These are phyloP conservation scores for Sporobolomyces roseus DNA, from an alignment of 768 basidiomycete genomes.

Conservation along the genomic window DNA sequence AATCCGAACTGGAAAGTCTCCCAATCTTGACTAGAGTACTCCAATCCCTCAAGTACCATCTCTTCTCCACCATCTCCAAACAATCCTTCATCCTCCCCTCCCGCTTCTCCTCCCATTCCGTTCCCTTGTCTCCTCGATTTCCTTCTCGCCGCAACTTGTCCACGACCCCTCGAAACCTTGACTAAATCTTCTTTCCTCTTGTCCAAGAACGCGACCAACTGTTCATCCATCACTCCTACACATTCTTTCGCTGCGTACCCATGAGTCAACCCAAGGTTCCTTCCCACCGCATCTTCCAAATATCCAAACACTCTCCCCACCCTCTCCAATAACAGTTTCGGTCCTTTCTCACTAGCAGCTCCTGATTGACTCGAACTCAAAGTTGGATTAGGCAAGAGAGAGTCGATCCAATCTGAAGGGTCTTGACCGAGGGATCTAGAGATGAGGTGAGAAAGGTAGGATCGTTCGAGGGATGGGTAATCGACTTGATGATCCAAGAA, in stretches of 20 bases:
- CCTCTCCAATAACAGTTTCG: constrained; percentile 33
- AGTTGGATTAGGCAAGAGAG: too few species aligned
- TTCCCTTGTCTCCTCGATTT: constrained; percentile 51
- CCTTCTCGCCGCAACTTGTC: constrained; percentile 8
- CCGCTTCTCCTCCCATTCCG: background rate
- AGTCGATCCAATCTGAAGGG: too few species aligned
- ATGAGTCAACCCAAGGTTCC: constrained; percentile 77
- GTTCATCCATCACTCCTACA: constrained; percentile 67
- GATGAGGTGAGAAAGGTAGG: too few species aligned
- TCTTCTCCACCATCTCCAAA: too few species aligned
- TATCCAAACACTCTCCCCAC: constrained; percentile 64
- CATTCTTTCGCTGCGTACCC: constrained; percentile 78
- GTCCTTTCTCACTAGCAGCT: background rate
- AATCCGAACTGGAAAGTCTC: constrained; percentile 73
- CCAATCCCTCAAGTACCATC: constrained; percentile 60
- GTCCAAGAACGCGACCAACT: constrained; percentile 65
- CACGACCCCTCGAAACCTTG: constrained; percentile 15
- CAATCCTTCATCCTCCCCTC: constrained; percentile 50
- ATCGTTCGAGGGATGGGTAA: constrained; percentile 72
- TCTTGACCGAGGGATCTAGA: too few species aligned
- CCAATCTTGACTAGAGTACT: constrained; percentile 89
- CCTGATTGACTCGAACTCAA: too few species aligned
- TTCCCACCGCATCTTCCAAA: constrained; percentile 72
- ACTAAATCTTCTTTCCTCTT: constrained; percentile 31
- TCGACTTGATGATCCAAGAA: constrained; percentile 87